phyloP scores from a whole-genome alignment of 768 basidiomycete genomes.

The Naganishia antarctica region DNA sequence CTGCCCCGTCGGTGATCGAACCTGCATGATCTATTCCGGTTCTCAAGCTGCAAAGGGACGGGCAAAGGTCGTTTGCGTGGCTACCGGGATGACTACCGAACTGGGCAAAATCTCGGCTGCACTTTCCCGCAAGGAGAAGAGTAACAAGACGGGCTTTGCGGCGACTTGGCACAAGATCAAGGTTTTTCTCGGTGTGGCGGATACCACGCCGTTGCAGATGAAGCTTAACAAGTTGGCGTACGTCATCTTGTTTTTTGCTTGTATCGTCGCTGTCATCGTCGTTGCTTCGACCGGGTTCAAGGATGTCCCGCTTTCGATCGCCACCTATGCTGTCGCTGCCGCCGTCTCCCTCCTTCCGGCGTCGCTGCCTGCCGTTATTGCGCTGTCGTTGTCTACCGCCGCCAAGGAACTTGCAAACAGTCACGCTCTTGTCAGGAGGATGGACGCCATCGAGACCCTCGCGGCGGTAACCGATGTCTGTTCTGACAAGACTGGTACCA shows the following conservation, averaged over 20 bases:
- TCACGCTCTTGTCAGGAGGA: slow-evolving; percentile 60
- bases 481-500: slow-evolving; percentile 68
- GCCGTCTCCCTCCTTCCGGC: slow-evolving; percentile 51
- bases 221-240: slow-evolving; percentile 52
- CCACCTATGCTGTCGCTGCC: slow-evolving; percentile 50
- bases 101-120: slow-evolving; percentile 51
- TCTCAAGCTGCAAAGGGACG: slow-evolving; percentile 55
- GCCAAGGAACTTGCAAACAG: slow-evolving; percentile 56
- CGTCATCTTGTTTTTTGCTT: slow-evolving; percentile 44
- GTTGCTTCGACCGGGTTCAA: slow-evolving; percentile 49
- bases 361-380: slow-evolving; percentile 55
- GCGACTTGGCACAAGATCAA: slow-evolving; percentile 58
- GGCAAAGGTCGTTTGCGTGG: slow-evolving; percentile 54
- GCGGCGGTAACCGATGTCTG: slow-evolving; percentile 58
- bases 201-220: slow-evolving; percentile 52
- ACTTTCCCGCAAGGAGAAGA: slow-evolving; percentile 46
- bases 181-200: slow-evolving; percentile 51
- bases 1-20: slow-evolving; percentile 23
- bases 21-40: slow-evolving; percentile 50
- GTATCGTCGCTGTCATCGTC: slow-evolving; percentile 49
- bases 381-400: slow-evolving; percentile 59
- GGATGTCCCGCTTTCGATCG: slow-evolving; percentile 46
- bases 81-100: slow-evolving; percentile 57
- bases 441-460: slow-evolving; percentile 63
- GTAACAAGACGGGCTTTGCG: slow-evolving; percentile 41